Conservation (phyloP, 2,329 filamentous ascomycete genomes). For the Seiridium cupressi region DNA sequence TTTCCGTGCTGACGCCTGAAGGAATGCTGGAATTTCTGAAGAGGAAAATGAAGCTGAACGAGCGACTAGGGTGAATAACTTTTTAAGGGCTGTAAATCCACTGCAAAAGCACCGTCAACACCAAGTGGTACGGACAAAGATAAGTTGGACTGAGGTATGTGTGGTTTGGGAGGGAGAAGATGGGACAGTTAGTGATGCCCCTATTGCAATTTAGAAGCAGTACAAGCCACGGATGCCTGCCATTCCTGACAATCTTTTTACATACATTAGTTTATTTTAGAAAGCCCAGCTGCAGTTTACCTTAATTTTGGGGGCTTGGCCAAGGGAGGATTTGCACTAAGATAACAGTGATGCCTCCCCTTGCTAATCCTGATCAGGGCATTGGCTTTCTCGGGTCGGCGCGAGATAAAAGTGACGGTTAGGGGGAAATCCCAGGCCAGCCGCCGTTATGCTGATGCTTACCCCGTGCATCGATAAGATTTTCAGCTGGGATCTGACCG, state of each 20-base stretch:
- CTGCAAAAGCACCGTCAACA: not conserved
- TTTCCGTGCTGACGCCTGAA: not conserved
- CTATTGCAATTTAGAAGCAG: constrained; percentile 7
- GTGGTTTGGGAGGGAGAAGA: not conserved
- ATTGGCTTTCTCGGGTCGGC: constrained; percentile 4
- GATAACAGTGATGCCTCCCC: not conserved
- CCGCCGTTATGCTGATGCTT: not conserved
- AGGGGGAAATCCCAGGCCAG: no score
- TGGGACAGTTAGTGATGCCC: not conserved
- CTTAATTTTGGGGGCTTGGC: not conserved
- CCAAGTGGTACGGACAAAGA: not conserved
- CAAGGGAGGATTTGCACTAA: constrained; percentile 1
- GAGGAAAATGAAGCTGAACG: not conserved
- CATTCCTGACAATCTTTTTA: constrained; percentile 8
- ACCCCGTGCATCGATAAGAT: not conserved
- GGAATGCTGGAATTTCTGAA: not conserved
- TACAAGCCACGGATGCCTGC: constrained; percentile 7
- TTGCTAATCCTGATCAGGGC: constrained; percentile 4
- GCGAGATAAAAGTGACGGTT: constrained; percentile 2
- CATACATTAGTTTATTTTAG: constrained; percentile 7
- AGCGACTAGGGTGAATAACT: not conserved
- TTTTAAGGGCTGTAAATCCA: not conserved
- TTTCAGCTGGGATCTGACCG: constrained; percentile 1
- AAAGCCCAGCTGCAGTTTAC: constrained; percentile 5
- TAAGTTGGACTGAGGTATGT: not conserved